phyloP scores from a whole-genome alignment of 371 early-diverging fungal genomes.

The Lichtheimia ramosa region DNA sequence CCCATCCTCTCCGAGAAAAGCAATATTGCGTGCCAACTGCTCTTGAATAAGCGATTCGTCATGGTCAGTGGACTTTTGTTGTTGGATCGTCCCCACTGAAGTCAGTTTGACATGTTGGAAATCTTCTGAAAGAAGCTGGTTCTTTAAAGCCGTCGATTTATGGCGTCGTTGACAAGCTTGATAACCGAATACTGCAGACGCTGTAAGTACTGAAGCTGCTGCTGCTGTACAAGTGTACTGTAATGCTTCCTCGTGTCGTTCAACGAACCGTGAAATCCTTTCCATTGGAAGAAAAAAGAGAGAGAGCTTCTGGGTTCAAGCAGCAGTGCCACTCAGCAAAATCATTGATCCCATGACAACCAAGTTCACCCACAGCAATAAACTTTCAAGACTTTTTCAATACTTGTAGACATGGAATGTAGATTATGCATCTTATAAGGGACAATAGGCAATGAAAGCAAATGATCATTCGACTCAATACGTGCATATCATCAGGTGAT shows the following conservation, averaged over 20 bases:
- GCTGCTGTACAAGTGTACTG: conserved; percentile 45
- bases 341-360: not conserved
- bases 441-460: not conserved
- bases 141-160: conserved; percentile 32
- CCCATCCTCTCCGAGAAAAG: conserved; percentile 88
- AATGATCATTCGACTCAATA: not conserved
- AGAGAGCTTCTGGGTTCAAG: not conserved
- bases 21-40: conserved; percentile 85
- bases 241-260: conserved; percentile 19
- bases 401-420: too few relatives aligned
- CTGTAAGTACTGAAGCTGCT: conserved; percentile 61
- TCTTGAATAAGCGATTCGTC: conserved; percentile 81
- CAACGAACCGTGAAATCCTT: conserved; percentile 6
- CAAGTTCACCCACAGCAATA: not conserved
- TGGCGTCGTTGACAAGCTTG: conserved; percentile 40
- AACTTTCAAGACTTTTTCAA: not conserved
- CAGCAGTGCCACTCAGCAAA: not conserved
- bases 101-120: not conserved
- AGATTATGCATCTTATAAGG: too few relatives aligned
- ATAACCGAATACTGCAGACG: conserved; percentile 46
- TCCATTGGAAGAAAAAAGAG: not conserved
- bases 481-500: too few relatives aligned
- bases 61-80: not conserved
- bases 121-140: conserved; percentile 12
- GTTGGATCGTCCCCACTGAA: conserved; percentile 4